These are phyloP conservation scores for Patellifolia procumbens DNA, from an alignment of 179 eudicot species.

Conservation along the genomic window DNA sequence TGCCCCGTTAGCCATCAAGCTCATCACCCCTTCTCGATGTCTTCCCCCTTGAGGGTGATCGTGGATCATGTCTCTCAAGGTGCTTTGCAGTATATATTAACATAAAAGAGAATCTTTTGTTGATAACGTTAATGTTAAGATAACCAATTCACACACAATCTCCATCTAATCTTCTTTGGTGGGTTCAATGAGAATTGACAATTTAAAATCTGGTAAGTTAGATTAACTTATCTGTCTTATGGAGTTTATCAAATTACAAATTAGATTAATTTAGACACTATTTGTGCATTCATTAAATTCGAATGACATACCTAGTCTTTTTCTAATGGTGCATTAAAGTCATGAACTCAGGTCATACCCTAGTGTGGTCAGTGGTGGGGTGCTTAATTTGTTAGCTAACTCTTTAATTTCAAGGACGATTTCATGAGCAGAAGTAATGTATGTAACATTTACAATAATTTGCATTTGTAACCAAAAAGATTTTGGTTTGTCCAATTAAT, in stretches of 20 bases:
- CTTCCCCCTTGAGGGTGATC: too few relatives aligned
- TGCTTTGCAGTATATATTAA: background rate
- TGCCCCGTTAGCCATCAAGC: too few relatives aligned
- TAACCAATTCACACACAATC: background rate
- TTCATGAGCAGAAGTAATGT: too few relatives aligned
- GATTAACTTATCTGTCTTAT: background rate
- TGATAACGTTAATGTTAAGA: conserved; percentile 12
- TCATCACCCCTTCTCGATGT: too few relatives aligned
- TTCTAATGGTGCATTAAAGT: conserved; percentile 1
- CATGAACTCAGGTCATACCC: background rate
- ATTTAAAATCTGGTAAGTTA: conserved; percentile 1
- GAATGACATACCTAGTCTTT: conserved; percentile 5
- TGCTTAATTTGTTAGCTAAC: background rate
- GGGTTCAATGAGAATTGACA: background rate
- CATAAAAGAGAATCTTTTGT: background rate
- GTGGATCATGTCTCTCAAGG: too few relatives aligned
- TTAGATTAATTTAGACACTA: background rate
- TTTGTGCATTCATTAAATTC: background rate
- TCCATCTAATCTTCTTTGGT: background rate
- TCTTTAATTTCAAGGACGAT: too few relatives aligned
- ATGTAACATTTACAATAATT: too few relatives aligned
- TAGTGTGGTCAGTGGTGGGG: background rate
- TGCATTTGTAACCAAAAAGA: background rate
- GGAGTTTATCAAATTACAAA: background rate
- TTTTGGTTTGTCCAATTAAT: too few relatives aligned